Base-by-base conservation (phyloP, 129 eudicot species). In the Apium graveolens region DNA sequence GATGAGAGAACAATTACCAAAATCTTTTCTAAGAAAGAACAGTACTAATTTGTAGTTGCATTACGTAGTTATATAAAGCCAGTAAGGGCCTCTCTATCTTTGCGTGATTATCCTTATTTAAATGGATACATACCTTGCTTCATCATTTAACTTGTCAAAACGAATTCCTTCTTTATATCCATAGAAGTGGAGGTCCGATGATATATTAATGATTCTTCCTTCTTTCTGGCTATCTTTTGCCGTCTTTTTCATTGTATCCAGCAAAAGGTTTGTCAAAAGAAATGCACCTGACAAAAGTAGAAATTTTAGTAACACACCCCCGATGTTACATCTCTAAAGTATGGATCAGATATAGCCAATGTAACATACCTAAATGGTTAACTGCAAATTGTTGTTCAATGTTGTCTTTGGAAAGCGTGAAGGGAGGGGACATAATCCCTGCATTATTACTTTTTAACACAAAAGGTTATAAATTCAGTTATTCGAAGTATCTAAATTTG, bases 351-450 rank as follows among this genome's bases (percentile, higher is more conserved):
- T 27, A 43, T 16, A 13, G 29, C 24, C n/a, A 12, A 7, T 48
- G 78, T 44, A 18, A 53, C 42, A 5, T 79, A 88, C 92, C 92
- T 71, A 88, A 43, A 77, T 89, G 93, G 78, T 89, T 86, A 63
- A 88, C 87, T 42, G 88, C 90, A 82, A 89, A 88, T 51, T 88
- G 92, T 77, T 86, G 76, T 73, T 89, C 93, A 27, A 89, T 80
- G 55, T 81, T 80, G 83, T 89, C 93, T 76, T 84, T 77, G 13
- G 93, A 86, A 74, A 86, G 87, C 57, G 46, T 76, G 80, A 80
- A 89, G 13, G 93, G 92, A 74, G 86, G 78, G 55, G 87, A 88
- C 93, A 89, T 86, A 76, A 89, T 78, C 53, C 93, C 93, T 82
- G 93, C 93, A 78, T 89, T 89, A 70, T 89, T 89, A 80, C 93